Evolutionary conservation across 2,329 filamentous ascomycete genomes (phyloP).

Genomic region (Trichoderma cornu-damae): DNA sequence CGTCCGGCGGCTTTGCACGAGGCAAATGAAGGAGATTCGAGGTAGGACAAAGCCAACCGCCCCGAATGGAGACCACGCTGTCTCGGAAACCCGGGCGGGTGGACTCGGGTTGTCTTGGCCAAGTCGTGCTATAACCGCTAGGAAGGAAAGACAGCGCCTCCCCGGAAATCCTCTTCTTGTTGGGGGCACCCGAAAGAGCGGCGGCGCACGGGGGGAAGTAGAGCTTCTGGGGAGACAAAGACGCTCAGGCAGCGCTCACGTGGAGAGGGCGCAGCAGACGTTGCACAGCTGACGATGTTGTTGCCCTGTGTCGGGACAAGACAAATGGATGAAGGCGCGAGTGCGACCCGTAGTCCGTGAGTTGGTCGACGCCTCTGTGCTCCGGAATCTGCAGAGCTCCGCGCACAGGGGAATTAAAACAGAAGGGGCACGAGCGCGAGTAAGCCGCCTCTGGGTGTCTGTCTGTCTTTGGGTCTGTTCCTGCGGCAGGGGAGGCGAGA

Average conservation of each 20-base stretch:
- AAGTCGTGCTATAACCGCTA: constrained; percentile 1
- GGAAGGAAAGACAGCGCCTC: constrained; percentile 13
- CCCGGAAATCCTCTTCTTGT: background rate
- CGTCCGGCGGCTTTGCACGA: background rate
- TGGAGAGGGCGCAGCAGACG: background rate
- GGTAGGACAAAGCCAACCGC: background rate
- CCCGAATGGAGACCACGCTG: background rate
- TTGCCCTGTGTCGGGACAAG: background rate
- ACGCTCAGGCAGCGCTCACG: background rate
- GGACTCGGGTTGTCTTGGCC: constrained; percentile 4
- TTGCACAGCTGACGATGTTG: background rate
- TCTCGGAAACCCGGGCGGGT: background rate
- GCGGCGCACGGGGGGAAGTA: background rate
- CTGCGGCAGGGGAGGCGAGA: background rate
- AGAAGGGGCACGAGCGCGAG: background rate
- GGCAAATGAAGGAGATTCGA: background rate
- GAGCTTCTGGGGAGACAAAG: background rate
- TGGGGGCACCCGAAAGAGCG: background rate
- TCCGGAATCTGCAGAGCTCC: background rate
- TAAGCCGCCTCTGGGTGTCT: background rate
- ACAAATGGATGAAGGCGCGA: too few relatives aligned
- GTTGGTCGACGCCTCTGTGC: background rate
- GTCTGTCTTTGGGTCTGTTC: background rate
- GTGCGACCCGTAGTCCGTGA: too few relatives aligned
- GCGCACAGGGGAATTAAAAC: constrained; percentile 10